Evolutionary conservation across 768 basidiomycete genomes (phyloP).

Genomic region (Leccinum pellstonianum): DNA sequence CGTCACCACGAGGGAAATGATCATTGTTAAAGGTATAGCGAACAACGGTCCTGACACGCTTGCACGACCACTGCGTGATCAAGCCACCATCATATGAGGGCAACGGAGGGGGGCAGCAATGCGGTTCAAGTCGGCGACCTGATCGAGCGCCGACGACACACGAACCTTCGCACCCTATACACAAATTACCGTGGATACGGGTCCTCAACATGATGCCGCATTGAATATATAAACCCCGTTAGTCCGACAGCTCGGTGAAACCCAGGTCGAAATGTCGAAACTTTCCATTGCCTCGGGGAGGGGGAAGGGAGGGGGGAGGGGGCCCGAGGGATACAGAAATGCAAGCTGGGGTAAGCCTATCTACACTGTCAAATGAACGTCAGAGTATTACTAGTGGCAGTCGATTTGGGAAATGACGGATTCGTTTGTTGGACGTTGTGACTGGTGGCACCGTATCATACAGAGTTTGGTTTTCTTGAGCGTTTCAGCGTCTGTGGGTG

Average conservation of each 20-base stretch:
- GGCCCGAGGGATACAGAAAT: neutral
- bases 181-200: neutral
- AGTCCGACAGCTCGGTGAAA: neutral
- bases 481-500: neutral
- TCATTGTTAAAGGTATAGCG: neutral
- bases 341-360: neutral
- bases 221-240: neutral
- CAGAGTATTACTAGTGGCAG: neutral
- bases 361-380: neutral
- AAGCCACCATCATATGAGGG: neutral
- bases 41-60: neutral
- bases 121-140: neutral
- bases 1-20: neutral
- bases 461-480: neutral
- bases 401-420: neutral
- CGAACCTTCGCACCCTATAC: neutral
- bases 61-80: neutral
- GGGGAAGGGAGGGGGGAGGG: neutral
- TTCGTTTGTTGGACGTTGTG: neutral
- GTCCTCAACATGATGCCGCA: neutral
- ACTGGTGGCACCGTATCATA: neutral
- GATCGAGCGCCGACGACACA: neutral
- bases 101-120: neutral
- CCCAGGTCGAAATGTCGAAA: neutral
- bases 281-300: neutral